Evolutionary conservation across 1,284 basidiomycete genomes (phyloP).

Genomic region (Rhodotorula sp.): DNA sequence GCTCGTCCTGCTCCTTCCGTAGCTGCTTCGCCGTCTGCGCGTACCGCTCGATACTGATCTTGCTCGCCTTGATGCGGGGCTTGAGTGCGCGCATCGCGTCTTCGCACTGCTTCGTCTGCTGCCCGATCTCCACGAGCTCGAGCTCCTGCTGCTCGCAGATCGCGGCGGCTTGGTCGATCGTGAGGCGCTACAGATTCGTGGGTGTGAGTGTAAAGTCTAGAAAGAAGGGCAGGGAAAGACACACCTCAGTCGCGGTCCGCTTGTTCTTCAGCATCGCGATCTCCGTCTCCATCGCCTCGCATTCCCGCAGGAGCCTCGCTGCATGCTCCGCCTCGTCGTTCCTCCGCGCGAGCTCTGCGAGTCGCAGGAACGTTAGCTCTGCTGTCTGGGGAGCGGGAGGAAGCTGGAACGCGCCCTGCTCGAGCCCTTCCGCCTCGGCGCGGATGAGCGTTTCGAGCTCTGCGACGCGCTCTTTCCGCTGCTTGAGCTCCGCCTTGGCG

Average conservation of each 20-base stretch:
- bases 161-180: slow-evolving; percentile 37
- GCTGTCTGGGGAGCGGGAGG: no score
- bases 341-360: slow-evolving; percentile 4
- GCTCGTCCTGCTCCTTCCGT: slow-evolving; percentile 35
- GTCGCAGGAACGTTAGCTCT: no score
- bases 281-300: slow-evolving; percentile 41
- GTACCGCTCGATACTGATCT: slow-evolving; percentile 35
- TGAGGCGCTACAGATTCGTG: slow-evolving; percentile 34
- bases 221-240: neutral
- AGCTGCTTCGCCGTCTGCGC: slow-evolving; percentile 35
- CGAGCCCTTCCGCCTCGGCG: slow-evolving; percentile 30
- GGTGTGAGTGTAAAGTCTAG: no score
- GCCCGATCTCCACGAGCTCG: slow-evolving; percentile 22
- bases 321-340: slow-evolving; percentile 23
- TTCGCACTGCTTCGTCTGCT: slow-evolving; percentile 21
- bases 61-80: slow-evolving; percentile 38
- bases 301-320: slow-evolving; percentile 23
- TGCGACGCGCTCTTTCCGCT: slow-evolving; percentile 18
- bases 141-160: slow-evolving; percentile 39
- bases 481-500: slow-evolving; percentile 25
- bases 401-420: slow-evolving; percentile 15
- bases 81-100: slow-evolving; percentile 23
- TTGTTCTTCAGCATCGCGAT: slow-evolving; percentile 44
- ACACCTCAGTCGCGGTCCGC: slow-evolving; percentile 31
- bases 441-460: slow-evolving; percentile 36